These are phyloP conservation scores for Agaricus subrufescens DNA, from an alignment of 768 basidiomycete genomes.

Conservation along the genomic window DNA sequence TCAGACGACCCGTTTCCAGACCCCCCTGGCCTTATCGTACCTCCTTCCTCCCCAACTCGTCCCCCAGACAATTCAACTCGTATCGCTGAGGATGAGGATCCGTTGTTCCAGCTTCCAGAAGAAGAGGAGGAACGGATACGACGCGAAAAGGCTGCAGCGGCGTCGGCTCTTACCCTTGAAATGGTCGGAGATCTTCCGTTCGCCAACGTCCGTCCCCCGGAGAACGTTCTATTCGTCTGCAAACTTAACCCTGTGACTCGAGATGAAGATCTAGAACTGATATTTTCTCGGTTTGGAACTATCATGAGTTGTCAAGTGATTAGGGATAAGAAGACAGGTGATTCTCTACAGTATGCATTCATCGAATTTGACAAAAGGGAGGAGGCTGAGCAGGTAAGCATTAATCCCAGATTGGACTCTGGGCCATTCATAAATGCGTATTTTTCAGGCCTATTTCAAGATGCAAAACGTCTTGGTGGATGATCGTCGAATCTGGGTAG, in stretches of 20 bases:
- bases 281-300: constrained; percentile 91
- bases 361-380: constrained; percentile 95
- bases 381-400: constrained; percentile 84
- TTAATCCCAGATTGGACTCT: background rate
- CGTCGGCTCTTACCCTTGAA: constrained; percentile 93
- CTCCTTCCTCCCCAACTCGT: constrained; percentile 71
- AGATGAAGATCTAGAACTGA: constrained; percentile 95
- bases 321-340: constrained; percentile 91
- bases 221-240: constrained; percentile 98
- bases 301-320: constrained; percentile 99
- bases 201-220: constrained; percentile 95
- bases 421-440: background rate
- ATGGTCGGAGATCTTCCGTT: constrained; percentile 99
- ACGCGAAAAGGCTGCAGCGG: constrained; percentile 84
- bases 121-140: constrained; percentile 80
- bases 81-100: constrained; percentile 94
- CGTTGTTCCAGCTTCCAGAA: constrained; percentile 73
- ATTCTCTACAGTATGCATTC: constrained; percentile 96
- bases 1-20: constrained; percentile 95
- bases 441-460: constrained; percentile 87
- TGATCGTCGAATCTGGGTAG: constrained; percentile 97
- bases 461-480: constrained; percentile 99
- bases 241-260: constrained; percentile 94
- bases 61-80: constrained; percentile 85
- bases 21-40: constrained; percentile 67